These are phyloP conservation scores for Sodiomyces alkalinus DNA, from an alignment of 2,329 filamentous ascomycete species.

Conservation along the genomic window DNA sequence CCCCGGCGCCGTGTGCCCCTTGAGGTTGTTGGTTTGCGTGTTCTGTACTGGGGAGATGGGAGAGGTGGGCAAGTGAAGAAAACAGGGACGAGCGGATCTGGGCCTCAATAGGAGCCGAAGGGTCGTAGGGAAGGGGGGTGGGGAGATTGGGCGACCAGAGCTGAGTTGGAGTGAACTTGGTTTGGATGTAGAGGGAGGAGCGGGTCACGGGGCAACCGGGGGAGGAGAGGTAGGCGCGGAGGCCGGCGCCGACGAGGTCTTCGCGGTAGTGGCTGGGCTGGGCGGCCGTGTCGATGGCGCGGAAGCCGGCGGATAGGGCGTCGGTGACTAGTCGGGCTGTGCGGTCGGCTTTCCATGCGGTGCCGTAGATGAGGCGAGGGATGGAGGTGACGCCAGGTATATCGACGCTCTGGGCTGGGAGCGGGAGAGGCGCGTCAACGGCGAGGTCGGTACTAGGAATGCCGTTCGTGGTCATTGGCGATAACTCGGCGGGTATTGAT, in stretches of 20 bases:
- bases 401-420: too few relatives aligned
- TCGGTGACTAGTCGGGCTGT: conserved; percentile 53
- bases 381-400: conserved; percentile 15
- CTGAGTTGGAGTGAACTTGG: conserved; percentile 56
- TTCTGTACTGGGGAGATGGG: too few relatives aligned
- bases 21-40: too few relatives aligned
- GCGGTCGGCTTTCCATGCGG: conserved; percentile 67
- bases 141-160: conserved; percentile 36
- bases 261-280: conserved; percentile 71
- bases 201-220: conserved; percentile 1
- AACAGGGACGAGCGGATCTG: conserved; percentile 54
- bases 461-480: too few relatives aligned
- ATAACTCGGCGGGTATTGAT: too few relatives aligned
- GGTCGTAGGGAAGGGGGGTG: conserved; percentile 46
- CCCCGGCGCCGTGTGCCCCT: too few relatives aligned
- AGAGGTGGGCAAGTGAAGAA: conserved; percentile 51
- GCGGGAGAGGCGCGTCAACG: too few relatives aligned
- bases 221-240: conserved; percentile 22
- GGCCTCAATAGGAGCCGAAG: conserved; percentile 37
- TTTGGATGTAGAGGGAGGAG: conserved; percentile 45
- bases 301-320: conserved; percentile 55
- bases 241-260: conserved; percentile 49
- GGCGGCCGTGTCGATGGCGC: conserved; percentile 61
- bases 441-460: too few relatives aligned
- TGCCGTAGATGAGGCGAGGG: conserved; percentile 55